Base-by-base conservation (phyloP, 163 green algal species). In the Volvox carteri region DNA sequence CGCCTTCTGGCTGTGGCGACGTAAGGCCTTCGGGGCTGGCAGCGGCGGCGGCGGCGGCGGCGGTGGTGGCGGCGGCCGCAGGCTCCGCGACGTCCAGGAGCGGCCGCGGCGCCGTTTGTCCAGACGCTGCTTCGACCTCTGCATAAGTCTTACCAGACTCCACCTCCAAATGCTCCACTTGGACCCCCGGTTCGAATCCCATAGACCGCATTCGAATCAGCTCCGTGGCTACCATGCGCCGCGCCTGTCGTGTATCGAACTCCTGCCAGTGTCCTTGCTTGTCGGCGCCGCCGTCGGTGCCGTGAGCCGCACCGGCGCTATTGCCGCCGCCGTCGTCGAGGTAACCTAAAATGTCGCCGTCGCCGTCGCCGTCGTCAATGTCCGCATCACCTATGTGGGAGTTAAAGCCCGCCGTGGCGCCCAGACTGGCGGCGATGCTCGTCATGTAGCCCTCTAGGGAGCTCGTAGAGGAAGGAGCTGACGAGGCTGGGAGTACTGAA, bases 381-480 rank as follows among this genome's bases (percentile, higher is more conserved):
- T 56, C 70, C 70, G 41, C 28, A 8, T 54, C 68, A 12, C 35
- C 68, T 48, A 50, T 65, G 39, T 42, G 30, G 42, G 44, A 78
- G 12, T 41, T 19, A 23, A 4, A 9, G 42, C 46, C 73, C 3
- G n/a, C 73, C 5, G 73, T 81, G 5, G 44, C 73, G 44, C 23
- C 23, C 25, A 81, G n/a, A 44, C 73, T 81, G 73, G 42, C 1
- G 21, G 73, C 73, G 46, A 50, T 62, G 1, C 44, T 60, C 44
- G 70, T 78, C 37, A 56, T 78, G 70, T 56, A 78, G 37, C 35
- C 73, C 73, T 81, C 73, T 44, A 81, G 44, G 28, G 73, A 81
- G 23, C 44, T 28, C 1, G 73, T 7, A 1, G 73, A 81, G 73
- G 73, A 50, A 8, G 73, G 46, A n/a, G 68, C 50, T 35, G 68